phyloP scores from a whole-genome alignment of 306 rosid genomes.

The barrel medic (Medicago truncatula) region DNA sequence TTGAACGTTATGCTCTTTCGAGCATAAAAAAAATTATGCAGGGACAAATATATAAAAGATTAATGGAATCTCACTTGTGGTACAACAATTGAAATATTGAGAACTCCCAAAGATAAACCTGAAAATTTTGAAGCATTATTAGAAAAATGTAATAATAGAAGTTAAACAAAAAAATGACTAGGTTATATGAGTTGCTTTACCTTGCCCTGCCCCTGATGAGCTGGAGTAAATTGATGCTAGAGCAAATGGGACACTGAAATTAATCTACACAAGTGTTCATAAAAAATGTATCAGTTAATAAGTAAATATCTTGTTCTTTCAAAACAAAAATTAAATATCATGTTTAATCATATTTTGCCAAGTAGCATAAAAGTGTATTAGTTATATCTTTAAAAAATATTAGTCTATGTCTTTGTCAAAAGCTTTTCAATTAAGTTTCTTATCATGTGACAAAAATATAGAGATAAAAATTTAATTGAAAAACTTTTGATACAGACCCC shows the following conservation, averaged over 20 bases:
- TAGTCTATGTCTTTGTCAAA: too few relatives aligned
- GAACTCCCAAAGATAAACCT: constrained; percentile 82
- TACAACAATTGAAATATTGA: constrained; percentile 70
- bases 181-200: constrained; percentile 41
- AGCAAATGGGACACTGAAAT: constrained; percentile 76
- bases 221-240: constrained; percentile 77
- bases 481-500: too few relatives aligned
- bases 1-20: too few relatives aligned
- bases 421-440: too few relatives aligned
- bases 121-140: constrained; percentile 10
- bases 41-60: neutral
- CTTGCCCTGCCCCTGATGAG: constrained; percentile 77
- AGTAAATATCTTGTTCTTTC: neutral
- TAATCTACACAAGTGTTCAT: constrained; percentile 50
- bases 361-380: too few relatives aligned
- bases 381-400: too few relatives aligned
- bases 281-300: neutral
- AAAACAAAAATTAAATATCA: neutral
- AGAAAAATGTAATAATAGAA: neutral
- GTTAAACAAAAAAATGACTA: neutral
- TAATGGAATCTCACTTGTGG: constrained; percentile 61
- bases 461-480: too few relatives aligned
- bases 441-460: too few relatives aligned
- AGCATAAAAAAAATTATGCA: neutral
- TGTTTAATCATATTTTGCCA: neutral